Conservation (phyloP, 768 basidiomycete genomes). For the Leccinum barrowsii region DNA sequence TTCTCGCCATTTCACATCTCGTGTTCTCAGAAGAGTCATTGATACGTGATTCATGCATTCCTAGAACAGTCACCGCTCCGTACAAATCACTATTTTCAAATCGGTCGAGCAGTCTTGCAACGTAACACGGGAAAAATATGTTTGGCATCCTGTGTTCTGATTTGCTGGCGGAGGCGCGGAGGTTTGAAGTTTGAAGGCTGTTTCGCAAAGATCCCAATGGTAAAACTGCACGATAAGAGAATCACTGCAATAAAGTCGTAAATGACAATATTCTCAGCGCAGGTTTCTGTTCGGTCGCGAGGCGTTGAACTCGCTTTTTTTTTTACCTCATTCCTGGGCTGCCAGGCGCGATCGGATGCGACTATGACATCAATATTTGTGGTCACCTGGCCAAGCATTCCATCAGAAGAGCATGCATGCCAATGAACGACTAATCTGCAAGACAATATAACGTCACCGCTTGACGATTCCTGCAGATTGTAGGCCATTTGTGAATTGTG, state of each 20-base stretch:
- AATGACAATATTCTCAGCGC: not conserved
- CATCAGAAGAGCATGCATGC: not conserved
- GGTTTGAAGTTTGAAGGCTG: no score
- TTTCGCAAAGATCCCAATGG: not conserved
- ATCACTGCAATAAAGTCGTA: not conserved
- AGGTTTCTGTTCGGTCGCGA: not conserved
- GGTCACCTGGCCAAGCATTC: not conserved
- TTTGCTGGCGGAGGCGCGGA: not conserved
- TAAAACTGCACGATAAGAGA: not conserved
- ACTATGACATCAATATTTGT: not conserved
- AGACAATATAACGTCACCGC: not conserved
- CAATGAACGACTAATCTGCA: not conserved
- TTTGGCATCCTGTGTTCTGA: not conserved
- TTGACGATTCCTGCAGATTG: not conserved
- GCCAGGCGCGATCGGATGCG: not conserved
- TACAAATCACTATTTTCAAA: not conserved
- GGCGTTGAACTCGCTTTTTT: not conserved
- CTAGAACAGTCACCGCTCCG: not conserved
- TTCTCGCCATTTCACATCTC: constrained; percentile 2
- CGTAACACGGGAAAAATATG: not conserved
- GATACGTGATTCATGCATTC: not conserved
- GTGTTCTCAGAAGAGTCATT: not conserved
- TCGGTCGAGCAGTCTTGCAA: not conserved
- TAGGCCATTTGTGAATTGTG: not conserved
- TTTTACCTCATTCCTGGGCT: constrained; percentile 9